Evolutionary conservation across 495 filamentous ascomycete species (phyloP).

Genomic region (Aspergillus incahuasiensis): DNA sequence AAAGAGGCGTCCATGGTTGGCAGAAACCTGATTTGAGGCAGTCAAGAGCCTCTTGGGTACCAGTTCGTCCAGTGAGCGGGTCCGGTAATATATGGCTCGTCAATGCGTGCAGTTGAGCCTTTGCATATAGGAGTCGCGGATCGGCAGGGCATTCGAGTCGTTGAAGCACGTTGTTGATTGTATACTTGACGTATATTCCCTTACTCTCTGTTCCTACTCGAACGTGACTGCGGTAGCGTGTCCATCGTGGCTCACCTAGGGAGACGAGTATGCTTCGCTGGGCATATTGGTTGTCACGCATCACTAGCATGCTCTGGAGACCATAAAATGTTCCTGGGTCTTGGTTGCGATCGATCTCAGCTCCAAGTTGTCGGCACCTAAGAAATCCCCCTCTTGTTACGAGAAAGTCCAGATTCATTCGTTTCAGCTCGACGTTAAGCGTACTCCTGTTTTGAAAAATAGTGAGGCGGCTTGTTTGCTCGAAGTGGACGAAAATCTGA

Average conservation of each 20-base stretch:
- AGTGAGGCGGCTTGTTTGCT: slow-evolving; percentile 27
- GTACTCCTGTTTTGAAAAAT: slow-evolving; percentile 26
- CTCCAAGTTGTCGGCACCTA: slow-evolving; percentile 32
- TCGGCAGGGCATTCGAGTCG: slow-evolving; percentile 45
- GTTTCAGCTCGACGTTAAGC: slow-evolving; percentile 43
- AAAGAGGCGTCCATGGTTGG: slow-evolving; percentile 45
- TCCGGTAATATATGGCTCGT: slow-evolving; percentile 56
- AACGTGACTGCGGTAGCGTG: slow-evolving; percentile 30
- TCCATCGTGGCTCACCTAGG: slow-evolving; percentile 29
- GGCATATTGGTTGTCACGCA: slow-evolving; percentile 31
- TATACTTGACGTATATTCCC: slow-evolving; percentile 38
- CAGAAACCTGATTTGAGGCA: slow-evolving; percentile 43
- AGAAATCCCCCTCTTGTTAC: slow-evolving; percentile 24
- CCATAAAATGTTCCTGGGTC: slow-evolving; percentile 49
- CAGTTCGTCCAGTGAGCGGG: slow-evolving; percentile 51
- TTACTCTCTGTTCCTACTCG: slow-evolving; percentile 30
- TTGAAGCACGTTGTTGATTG: slow-evolving; percentile 45
- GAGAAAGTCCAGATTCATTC: slow-evolving; percentile 46
- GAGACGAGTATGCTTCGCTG: slow-evolving; percentile 49
- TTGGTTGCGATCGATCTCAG: slow-evolving; percentile 49
- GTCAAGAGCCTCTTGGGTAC: slow-evolving; percentile 53
- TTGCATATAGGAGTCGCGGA: slow-evolving; percentile 44
- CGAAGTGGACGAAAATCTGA: slow-evolving; percentile 29
- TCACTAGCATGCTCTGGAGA: slow-evolving; percentile 50
- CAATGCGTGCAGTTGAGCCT: slow-evolving; percentile 54